A percentile compares a stretch with the other conserved stretches of the same genome.
phyloP scores from a whole-genome alignment of 164 flowering plant genomes.

The Cinnamomum chago region DNA sequence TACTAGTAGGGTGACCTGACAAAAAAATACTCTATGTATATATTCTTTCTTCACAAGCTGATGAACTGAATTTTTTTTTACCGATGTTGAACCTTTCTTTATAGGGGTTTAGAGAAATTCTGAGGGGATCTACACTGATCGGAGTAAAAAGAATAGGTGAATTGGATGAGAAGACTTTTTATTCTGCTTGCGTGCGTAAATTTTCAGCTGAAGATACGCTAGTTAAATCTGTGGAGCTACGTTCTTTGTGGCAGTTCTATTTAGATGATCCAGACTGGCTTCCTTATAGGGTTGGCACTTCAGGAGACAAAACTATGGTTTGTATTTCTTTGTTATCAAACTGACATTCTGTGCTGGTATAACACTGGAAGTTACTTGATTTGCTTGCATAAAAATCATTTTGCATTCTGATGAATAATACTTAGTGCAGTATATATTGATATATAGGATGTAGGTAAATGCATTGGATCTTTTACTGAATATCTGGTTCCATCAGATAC shows the following conservation, averaged over 20 bases:
- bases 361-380: too few species aligned
- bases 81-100: neutral
- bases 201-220: constrained; percentile 49
- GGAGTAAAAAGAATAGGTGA: neutral
- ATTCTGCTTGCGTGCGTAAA: constrained; percentile 47
- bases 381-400: too few species aligned
- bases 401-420: too few species aligned
- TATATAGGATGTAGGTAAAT: neutral
- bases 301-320: constrained; percentile 37
- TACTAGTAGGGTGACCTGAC: too few species aligned
- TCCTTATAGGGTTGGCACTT: constrained; percentile 45
- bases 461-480: neutral
- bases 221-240: constrained; percentile 46
- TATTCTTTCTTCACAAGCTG: neutral
- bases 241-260: constrained; percentile 70
- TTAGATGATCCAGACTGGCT: constrained; percentile 78
- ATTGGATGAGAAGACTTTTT: constrained; percentile 39
- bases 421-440: neutral
- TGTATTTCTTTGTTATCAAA: constrained; percentile 1
- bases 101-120: constrained; percentile 47
- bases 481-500: too few species aligned
- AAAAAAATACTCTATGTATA: too few species aligned
- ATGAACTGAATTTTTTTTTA: neutral
- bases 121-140: neutral
- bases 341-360: too few species aligned